These are phyloP conservation scores for Yarrowia porcina DNA, from an alignment of 805 yeast genomes.

Conservation along the genomic window DNA sequence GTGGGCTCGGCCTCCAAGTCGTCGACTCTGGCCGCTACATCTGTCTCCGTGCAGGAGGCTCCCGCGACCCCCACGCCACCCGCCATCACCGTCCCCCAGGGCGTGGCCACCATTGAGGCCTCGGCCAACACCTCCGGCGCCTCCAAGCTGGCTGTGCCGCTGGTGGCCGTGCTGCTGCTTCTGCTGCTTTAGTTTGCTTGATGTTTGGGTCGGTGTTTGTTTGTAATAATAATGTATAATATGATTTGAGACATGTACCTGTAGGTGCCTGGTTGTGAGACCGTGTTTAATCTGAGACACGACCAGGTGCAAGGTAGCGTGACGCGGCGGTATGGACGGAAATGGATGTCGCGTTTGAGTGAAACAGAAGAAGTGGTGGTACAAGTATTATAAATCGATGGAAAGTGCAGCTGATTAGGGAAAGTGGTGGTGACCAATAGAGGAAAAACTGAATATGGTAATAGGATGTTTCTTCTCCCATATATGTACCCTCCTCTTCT, in stretches of 20 bases:
- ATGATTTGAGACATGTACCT: not conserved
- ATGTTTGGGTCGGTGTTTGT: not conserved
- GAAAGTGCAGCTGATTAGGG: too few species aligned
- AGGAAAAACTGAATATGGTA: too few species aligned
- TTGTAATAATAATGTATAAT: slow-evolving; percentile 12
- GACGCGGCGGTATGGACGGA: too few species aligned
- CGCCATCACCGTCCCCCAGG: not conserved
- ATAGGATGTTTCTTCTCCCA: too few species aligned
- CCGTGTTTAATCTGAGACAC: too few species aligned
- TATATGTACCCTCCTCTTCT: too few species aligned
- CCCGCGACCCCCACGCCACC: slow-evolving; percentile 1
- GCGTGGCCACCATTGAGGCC: not conserved
- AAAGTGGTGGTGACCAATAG: too few species aligned
- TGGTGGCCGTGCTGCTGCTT: not conserved
- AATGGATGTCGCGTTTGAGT: too few species aligned
- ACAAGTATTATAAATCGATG: too few species aligned
- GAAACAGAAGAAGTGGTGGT: too few species aligned
- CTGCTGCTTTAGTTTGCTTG: slow-evolving; percentile 3
- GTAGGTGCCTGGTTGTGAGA: too few species aligned
- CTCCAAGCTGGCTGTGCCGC: slow-evolving; percentile 2
- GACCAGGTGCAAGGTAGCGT: too few species aligned
- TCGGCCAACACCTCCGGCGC: slow-evolving; percentile 12
- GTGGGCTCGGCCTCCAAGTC: not conserved
- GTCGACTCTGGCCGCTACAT: not conserved
- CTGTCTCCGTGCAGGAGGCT: not conserved